Percentiles rank a stretch among this genome's conserved stretches.
These are phyloP conservation scores for Paraconiothyrium sp. DNA, from an alignment of 2,329 filamentous ascomycete genomes.

Conservation along the genomic window DNA sequence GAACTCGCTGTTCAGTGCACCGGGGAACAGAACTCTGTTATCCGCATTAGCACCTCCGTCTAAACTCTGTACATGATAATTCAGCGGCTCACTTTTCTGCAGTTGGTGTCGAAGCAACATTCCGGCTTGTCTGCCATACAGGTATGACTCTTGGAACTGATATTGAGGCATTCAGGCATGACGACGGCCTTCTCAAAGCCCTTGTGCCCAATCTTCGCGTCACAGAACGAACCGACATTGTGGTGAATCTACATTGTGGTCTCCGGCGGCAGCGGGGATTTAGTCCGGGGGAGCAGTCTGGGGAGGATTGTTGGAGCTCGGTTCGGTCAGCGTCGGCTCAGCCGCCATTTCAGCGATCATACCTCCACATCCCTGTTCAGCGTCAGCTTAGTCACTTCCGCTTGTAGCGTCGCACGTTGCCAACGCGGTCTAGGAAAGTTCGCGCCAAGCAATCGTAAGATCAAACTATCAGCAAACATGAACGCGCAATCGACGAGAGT, in stretches of 20 bases:
- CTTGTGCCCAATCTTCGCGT: constrained; percentile 36
- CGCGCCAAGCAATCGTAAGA: constrained; percentile 2
- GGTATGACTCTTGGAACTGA: constrained; percentile 21
- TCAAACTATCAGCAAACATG: constrained; percentile 29
- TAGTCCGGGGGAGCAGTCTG: constrained; percentile 29
- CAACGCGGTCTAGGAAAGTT: constrained; percentile 33
- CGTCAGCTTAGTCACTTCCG: constrained; percentile 24
- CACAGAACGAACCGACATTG: constrained; percentile 47
- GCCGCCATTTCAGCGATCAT: background rate
- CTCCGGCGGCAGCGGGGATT: constrained; percentile 29
- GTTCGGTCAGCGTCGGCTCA: constrained; percentile 45
- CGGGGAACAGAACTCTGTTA: constrained; percentile 76
- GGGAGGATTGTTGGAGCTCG: constrained; percentile 33
- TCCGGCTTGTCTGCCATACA: constrained; percentile 58
- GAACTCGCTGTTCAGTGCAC: constrained; percentile 95
- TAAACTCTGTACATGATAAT: background rate
- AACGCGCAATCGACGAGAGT: constrained; percentile 40
- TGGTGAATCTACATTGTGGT: constrained; percentile 35
- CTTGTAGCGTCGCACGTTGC: constrained; percentile 41
- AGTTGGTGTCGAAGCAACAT: constrained; percentile 66
- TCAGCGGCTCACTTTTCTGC: constrained; percentile 64
- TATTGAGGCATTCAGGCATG: constrained; percentile 29
- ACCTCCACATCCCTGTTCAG: constrained; percentile 5
- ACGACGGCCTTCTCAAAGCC: constrained; percentile 23
- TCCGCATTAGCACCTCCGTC: background rate